Evolutionary conservation across 768 basidiomycete species (phyloP).

Genomic region (Amanita jacksonii): DNA sequence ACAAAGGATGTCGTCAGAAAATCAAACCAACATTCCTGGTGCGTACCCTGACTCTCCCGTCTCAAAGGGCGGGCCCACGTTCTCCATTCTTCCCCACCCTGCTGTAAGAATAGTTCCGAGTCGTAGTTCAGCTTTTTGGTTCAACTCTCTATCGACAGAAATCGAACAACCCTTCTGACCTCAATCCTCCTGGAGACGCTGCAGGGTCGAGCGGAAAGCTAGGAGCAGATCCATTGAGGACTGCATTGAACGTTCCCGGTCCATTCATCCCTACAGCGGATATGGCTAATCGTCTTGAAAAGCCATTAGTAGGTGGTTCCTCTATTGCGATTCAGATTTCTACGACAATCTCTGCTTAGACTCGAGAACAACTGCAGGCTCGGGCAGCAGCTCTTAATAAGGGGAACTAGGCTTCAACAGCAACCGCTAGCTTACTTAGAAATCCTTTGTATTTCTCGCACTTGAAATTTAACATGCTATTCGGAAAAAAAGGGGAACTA

Average conservation of each 20-base stretch:
- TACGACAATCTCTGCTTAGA: slow-evolving; percentile 21
- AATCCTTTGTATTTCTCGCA: no score
- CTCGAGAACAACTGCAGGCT: slow-evolving; percentile 39
- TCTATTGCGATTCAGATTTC: background rate
- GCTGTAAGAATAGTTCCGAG: slow-evolving; percentile 32
- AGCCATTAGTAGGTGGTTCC: slow-evolving; percentile 32
- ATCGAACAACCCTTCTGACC: slow-evolving; percentile 51
- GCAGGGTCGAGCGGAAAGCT: slow-evolving; percentile 25
- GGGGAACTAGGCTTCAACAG: no score
- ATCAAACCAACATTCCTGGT: background rate
- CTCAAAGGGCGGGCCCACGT: slow-evolving; percentile 26
- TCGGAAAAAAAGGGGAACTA: no score
- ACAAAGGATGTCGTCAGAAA: slow-evolving; percentile 1
- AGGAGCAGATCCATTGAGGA: no score
- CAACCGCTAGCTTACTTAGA: no score
- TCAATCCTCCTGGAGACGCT: slow-evolving; percentile 22
- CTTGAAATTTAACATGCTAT: no score
- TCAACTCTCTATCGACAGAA: slow-evolving; percentile 28
- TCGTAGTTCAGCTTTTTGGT: background rate
- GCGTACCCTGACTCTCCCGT: slow-evolving; percentile 2
- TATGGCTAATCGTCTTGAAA: slow-evolving; percentile 33
- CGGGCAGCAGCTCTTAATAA: slow-evolving; percentile 37
- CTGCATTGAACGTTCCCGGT: slow-evolving; percentile 37
- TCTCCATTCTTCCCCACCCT: slow-evolving; percentile 51
- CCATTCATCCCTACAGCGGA: slow-evolving; percentile 41